Percentiles rank a stretch among this genome's conserved stretches.
Evolutionary conservation across 345 rosid species (phyloP).

Genomic region (Balakata baccata): DNA sequence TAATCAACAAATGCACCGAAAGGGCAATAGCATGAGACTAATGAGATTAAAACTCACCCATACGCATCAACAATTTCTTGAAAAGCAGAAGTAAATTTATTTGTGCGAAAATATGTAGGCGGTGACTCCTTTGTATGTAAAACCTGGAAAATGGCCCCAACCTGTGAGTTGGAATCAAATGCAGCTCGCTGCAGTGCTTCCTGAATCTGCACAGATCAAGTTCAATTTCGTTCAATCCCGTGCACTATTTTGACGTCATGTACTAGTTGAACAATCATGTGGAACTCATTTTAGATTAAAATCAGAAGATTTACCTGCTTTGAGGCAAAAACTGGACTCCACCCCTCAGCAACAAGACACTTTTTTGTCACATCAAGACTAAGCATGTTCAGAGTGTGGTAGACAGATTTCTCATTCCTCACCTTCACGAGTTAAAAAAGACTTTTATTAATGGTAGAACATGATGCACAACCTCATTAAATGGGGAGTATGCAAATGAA

Average conservation of each 20-base stretch:
- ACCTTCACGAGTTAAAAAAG: conserved; percentile 44
- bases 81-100: conserved; percentile 83
- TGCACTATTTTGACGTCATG: conserved; percentile 5
- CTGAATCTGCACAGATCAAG: conserved; percentile 67
- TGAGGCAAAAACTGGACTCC: conserved; percentile 91
- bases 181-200: conserved; percentile 90
- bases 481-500: neutral
- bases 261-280: neutral
- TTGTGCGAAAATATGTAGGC: conserved; percentile 86
- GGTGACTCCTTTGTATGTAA: conserved; percentile 84
- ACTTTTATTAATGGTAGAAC: conserved; percentile 5
- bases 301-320: conserved; percentile 52
- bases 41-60: conserved; percentile 57
- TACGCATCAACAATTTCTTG: conserved; percentile 97
- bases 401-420: conserved; percentile 84
- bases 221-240: conserved; percentile 20
- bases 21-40: conserved; percentile 11
- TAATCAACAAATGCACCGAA: conserved; percentile 4
- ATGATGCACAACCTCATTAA: neutral
- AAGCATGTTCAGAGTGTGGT: conserved; percentile 92
- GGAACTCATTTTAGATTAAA: neutral
- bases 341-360: conserved; percentile 93
- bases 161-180: conserved; percentile 88
- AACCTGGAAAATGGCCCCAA: conserved; percentile 84
- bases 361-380: conserved; percentile 95